These are phyloP conservation scores for Debaryomyces robertsiae DNA, from an alignment of 1,139 yeast genomes.

Conservation along the genomic window DNA sequence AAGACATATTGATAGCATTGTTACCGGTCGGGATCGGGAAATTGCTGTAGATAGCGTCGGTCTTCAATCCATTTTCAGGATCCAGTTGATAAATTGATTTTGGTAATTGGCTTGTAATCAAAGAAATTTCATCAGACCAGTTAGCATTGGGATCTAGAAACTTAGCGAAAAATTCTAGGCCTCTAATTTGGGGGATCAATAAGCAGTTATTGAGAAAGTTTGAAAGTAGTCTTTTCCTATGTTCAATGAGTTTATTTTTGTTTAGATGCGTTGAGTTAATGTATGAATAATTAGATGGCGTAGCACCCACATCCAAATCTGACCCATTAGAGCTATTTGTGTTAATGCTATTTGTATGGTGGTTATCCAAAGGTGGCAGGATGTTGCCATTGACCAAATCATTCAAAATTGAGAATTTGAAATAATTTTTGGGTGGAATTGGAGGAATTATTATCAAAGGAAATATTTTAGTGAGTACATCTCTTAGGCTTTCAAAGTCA, in stretches of 20 bases:
- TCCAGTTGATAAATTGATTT: constrained; percentile 52
- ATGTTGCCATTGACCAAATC: constrained; percentile 29
- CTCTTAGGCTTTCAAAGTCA: constrained; percentile 84
- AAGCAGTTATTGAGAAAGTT: constrained; percentile 79
- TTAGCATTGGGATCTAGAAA: constrained; percentile 84
- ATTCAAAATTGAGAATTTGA: constrained; percentile 39
- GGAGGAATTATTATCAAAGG: constrained; percentile 90
- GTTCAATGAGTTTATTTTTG: constrained; percentile 49
- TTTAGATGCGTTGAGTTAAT: constrained; percentile 48
- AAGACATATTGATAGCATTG: constrained; percentile 31
- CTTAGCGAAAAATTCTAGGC: constrained; percentile 66
- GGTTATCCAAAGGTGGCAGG: constrained; percentile 10
- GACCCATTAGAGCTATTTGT: constrained; percentile 3
- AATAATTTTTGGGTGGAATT: constrained; percentile 85
- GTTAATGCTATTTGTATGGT: constrained; percentile 11
- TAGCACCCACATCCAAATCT: constrained; percentile 10
- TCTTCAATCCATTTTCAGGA: constrained; percentile 56
- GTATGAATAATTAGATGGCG: constrained; percentile 33
- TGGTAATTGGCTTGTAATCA: constrained; percentile 44
- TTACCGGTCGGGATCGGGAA: constrained; percentile 61
- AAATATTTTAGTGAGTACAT: constrained; percentile 66
- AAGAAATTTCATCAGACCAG: constrained; percentile 61
- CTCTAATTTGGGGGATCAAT: constrained; percentile 55
- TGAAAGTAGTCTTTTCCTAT: constrained; percentile 75
- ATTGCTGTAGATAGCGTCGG: constrained; percentile 59